Conservation (phyloP, 306 rosid genomes). For the Carpinus fangiana region DNA sequence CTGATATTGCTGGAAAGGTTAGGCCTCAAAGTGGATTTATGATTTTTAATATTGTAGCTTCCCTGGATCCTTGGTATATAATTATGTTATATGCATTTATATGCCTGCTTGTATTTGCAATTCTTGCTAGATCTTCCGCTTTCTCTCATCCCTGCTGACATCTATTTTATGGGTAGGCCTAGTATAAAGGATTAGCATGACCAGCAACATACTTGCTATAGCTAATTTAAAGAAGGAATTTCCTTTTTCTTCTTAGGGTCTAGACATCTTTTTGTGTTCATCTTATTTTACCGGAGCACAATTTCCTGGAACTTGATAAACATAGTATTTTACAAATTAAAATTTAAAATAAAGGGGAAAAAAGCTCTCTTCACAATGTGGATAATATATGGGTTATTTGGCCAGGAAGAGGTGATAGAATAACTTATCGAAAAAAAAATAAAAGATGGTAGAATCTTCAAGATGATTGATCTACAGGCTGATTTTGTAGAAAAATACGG, state of each 20-base stretch:
- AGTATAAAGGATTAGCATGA: background rate
- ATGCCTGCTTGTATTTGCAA: background rate
- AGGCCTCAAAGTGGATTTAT: conserved; percentile 16
- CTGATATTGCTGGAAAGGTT: conserved; percentile 99
- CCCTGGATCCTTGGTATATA: conserved; percentile 1
- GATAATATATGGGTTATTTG: background rate
- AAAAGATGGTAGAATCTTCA: background rate
- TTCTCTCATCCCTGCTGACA: background rate
- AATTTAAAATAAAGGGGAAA: background rate
- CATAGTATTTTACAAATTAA: background rate
- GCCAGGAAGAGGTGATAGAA: background rate
- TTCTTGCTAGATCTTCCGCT: conserved; percentile 1
- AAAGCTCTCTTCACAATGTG: background rate
- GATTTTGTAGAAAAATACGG: background rate
- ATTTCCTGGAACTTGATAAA: background rate
- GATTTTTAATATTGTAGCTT: conserved; percentile 10
- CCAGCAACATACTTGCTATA: background rate
- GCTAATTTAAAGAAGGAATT: background rate
- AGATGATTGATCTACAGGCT: background rate
- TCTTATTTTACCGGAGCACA: background rate
- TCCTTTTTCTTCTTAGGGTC: background rate
- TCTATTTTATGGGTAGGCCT: background rate
- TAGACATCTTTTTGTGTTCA: background rate
- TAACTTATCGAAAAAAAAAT: background rate
- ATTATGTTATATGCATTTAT: conserved; percentile 1